Conservation (phyloP, 2,329 filamentous ascomycete species). For the Trichoderma arundinaceum region DNA sequence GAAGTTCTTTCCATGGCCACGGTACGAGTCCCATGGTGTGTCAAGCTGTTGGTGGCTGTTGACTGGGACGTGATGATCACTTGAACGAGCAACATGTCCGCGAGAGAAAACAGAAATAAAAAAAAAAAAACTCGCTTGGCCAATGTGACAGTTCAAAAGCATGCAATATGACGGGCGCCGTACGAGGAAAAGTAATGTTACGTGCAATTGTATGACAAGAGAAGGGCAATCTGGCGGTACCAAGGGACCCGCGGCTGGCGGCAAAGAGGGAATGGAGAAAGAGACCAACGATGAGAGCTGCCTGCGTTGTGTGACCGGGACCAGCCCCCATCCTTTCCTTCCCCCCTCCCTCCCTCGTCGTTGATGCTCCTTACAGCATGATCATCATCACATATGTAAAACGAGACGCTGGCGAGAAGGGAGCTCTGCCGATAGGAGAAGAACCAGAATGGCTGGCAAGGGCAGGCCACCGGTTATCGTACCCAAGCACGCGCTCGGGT, state of each 20-base stretch:
- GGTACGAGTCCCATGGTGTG: constrained; percentile 15
- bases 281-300: constrained; percentile 11
- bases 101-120: background rate
- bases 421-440: constrained; percentile 32
- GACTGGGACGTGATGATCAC: background rate
- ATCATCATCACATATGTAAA: constrained; percentile 31
- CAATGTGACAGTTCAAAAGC: constrained; percentile 12
- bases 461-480: constrained; percentile 9
- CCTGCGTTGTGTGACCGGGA: constrained; percentile 16
- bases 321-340: background rate
- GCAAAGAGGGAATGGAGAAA: constrained; percentile 1
- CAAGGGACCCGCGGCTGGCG: constrained; percentile 3
- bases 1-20: constrained; percentile 20
- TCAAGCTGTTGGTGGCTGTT: constrained; percentile 16
- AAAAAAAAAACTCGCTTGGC: background rate
- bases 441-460: constrained; percentile 9
- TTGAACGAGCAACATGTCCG: too few species aligned
- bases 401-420: constrained; percentile 20
- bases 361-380: constrained; percentile 29
- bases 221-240: constrained; percentile 1
- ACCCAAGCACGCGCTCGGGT: background rate
- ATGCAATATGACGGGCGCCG: constrained; percentile 2
- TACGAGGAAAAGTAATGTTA: constrained; percentile 1
- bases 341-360: constrained; percentile 2
- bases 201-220: constrained; percentile 9